Conservation (phyloP, 176 grass and related monocot species). For the Alloteropsis semialata region DNA sequence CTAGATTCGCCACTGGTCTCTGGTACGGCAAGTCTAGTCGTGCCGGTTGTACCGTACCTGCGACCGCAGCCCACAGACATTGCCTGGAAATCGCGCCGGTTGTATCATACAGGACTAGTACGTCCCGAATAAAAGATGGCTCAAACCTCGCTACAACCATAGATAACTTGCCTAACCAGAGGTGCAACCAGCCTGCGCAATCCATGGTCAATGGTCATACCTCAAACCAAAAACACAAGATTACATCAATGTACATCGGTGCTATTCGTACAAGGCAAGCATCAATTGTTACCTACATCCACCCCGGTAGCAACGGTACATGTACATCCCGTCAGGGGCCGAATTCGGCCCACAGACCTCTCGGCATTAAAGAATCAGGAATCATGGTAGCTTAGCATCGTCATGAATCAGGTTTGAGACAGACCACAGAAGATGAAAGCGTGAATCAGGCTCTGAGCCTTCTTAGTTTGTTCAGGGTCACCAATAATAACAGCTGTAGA, state of each 20-base stretch:
- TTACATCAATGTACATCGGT: conserved; percentile 22
- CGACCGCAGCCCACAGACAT: no score
- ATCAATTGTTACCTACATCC: conserved; percentile 21
- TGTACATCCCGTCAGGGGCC: not conserved
- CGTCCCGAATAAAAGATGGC: not conserved
- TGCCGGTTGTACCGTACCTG: no score
- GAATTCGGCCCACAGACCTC: not conserved
- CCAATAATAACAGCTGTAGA: conserved; percentile 42
- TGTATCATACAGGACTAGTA: not conserved
- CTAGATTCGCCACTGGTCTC: no score
- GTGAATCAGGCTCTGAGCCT: conserved; percentile 61
- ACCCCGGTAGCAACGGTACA: conserved; percentile 25
- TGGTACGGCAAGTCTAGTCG: not conserved
- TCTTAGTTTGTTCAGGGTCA: conserved; percentile 49
- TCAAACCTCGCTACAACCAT: not conserved
- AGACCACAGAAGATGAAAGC: conserved; percentile 69
- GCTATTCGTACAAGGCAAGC: not conserved
- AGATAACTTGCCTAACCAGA: not conserved
- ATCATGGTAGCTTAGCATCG: not conserved
- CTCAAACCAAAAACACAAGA: not conserved
- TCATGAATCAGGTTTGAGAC: conserved; percentile 21
- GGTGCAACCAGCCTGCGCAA: not conserved
- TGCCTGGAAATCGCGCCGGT: not conserved
- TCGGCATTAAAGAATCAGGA: not conserved
- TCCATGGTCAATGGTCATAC: not conserved